Base-by-base conservation (phyloP, 2,329 filamentous ascomycete species). In the Pyrenophora seminiperda region DNA sequence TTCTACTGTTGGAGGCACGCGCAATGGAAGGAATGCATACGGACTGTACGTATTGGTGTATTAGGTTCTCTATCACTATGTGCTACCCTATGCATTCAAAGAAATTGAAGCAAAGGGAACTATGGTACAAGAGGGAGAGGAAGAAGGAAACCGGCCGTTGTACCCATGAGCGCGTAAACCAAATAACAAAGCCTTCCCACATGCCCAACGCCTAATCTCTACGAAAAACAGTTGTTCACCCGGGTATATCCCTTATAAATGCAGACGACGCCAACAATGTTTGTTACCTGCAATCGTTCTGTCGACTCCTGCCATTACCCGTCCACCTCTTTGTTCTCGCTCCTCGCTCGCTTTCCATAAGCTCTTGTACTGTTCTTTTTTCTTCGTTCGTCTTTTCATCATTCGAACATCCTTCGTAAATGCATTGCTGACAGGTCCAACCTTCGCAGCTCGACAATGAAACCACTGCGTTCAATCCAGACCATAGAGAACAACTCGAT, bases 401-500 rank as follows among this genome's bases (percentile, higher is more conserved):
- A 10, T 49, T 27, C 38, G 38, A 37, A 22, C 36, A 22, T 22
- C 36, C 31, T 20, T 48, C 22, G 30, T 34, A 29, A 38, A 42
- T 27, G 36, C 30, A 39, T 22, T 33, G 71, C 68, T 63, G 53
- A 65, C 47, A 47, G 14, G 17, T 18, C 7, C 41, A 9, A 33
- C 11, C 17, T 22, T 33, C 5, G 57, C 69, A 77, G 72, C 72
- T 82, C 32, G 79, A 80, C 51, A 81, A 80, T 61, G 80, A 83
- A 65, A 82, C 82, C 64, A 96, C 91, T 4, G 89, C 89, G 15
- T 84, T 87, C 58, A 81, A 83, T 41, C 81, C 84, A 62, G 91
- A 96, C 74, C 88, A 91, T 77, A 82, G 91, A 42, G 91, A 96
- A 71, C 91, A 96, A 70, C 87, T 95, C 54, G 91, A 96, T 72